These are phyloP conservation scores for Ajuga chamaepitys DNA, from an alignment of 257 asterid genomes.

Conservation along the genomic window DNA sequence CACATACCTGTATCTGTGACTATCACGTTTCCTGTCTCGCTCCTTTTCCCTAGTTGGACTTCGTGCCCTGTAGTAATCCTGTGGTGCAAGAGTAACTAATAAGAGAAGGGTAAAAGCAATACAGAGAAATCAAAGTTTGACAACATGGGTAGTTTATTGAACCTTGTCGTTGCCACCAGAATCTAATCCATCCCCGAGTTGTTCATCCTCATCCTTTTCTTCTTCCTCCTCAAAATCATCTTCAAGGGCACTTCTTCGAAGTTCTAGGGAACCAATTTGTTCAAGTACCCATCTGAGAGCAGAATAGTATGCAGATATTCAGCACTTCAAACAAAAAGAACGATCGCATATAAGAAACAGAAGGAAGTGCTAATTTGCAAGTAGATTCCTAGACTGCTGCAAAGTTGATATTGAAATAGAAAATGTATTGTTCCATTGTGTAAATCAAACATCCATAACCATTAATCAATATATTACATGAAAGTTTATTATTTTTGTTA, in stretches of 20 bases:
- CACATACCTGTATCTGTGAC: slow-evolving; percentile 69
- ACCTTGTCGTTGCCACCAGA: slow-evolving; percentile 64
- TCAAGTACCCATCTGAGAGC: slow-evolving; percentile 70
- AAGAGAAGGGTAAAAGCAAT: slow-evolving; percentile 2
- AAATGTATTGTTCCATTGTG: neutral
- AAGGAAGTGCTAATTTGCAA: neutral
- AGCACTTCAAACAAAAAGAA: slow-evolving; percentile 1
- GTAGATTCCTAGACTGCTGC: neutral
- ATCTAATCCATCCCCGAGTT: slow-evolving; percentile 49
- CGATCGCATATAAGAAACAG: neutral
- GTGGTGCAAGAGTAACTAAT: slow-evolving; percentile 15
- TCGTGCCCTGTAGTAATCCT: slow-evolving; percentile 69
- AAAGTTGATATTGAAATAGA: neutral
- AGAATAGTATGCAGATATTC: slow-evolving; percentile 4
- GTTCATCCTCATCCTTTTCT: slow-evolving; percentile 90
- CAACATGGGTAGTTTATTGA: neutral
- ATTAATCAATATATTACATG: neutral
- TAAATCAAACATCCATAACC: neutral
- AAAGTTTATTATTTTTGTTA: neutral
- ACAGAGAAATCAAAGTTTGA: neutral
- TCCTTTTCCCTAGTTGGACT: slow-evolving; percentile 88
- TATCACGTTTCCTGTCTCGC: slow-evolving; percentile 75
- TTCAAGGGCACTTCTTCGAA: slow-evolving; percentile 93
- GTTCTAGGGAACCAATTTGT: slow-evolving; percentile 64
- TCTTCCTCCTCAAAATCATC: slow-evolving; percentile 99